Conservation (phyloP, 495 filamentous ascomycete genomes). For the Podospora conica region DNA sequence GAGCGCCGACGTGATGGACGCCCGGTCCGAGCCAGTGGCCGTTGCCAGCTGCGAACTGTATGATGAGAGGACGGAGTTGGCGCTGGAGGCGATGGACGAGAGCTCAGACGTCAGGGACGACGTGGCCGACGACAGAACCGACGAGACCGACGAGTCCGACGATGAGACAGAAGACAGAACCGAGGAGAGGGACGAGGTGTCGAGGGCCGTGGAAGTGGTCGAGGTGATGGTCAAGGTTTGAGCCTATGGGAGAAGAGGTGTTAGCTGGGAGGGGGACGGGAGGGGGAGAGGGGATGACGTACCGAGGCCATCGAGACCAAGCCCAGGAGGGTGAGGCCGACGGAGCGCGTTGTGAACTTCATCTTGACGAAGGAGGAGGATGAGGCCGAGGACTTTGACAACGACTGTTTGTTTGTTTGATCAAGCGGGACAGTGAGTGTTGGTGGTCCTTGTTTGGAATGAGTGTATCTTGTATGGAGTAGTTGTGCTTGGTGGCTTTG, state of each 20-base stretch:
- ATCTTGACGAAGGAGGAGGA: constrained; percentile 16
- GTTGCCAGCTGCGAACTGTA: constrained; percentile 14
- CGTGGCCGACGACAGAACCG: not conserved
- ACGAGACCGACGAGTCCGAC: constrained; percentile 11
- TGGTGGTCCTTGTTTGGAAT: not conserved
- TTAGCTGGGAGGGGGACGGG: constrained; percentile 3
- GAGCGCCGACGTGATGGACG: constrained; percentile 19
- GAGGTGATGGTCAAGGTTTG: constrained; percentile 14
- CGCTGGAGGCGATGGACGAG: constrained; percentile 7
- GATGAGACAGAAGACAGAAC: constrained; percentile 15
- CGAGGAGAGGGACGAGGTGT: constrained; percentile 19
- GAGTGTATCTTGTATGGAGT: not conserved
- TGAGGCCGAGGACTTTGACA: not conserved
- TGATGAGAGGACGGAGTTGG: constrained; percentile 2
- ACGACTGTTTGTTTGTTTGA: not conserved
- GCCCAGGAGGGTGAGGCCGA: constrained; percentile 14
- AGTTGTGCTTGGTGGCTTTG: not conserved
- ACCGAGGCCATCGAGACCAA: constrained; percentile 24
- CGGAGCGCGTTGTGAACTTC: constrained; percentile 15
- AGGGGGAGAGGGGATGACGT: constrained; percentile 3
- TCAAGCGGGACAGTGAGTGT: not conserved
- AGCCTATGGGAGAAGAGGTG: constrained; percentile 16
- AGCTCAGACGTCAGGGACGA: constrained; percentile 3
- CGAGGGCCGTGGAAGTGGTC: constrained; percentile 7
- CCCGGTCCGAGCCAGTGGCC: constrained; percentile 14